phyloP scores from a whole-genome alignment of 345 rosid genomes.

The Gossypium bickii region DNA sequence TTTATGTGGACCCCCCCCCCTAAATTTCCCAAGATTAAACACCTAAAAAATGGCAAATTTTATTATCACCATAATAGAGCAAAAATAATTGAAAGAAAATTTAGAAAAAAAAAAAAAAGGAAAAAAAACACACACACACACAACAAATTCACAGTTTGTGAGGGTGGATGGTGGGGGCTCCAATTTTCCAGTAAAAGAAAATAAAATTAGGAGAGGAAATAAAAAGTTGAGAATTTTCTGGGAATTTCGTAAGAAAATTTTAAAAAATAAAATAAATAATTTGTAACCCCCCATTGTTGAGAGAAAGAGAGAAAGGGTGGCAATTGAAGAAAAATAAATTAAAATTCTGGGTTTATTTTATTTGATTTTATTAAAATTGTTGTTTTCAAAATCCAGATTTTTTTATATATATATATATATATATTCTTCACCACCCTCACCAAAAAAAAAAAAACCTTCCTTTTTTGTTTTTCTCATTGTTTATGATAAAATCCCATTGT shows the following conservation, averaged over 20 bases:
- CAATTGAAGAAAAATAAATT: conserved; percentile 35
- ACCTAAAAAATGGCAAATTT: conserved; percentile 13
- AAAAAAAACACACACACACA: neutral
- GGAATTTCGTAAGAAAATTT: conserved; percentile 10
- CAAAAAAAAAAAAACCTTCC: conserved; percentile 14
- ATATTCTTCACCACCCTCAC: conserved; percentile 18
- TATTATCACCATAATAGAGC: neutral
- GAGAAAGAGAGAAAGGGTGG: conserved; percentile 19
- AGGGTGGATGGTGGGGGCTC: conserved; percentile 29
- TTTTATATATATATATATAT: neutral
- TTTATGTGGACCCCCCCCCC: neutral
- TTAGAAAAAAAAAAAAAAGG: neutral
- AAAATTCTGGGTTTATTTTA: conserved; percentile 11
- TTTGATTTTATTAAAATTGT: neutral
- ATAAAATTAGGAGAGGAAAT: conserved; percentile 12
- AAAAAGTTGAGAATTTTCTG: neutral
- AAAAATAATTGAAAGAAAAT: neutral
- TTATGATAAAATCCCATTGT: neutral
- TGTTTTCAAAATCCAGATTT: neutral
- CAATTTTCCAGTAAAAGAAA: conserved; percentile 15
- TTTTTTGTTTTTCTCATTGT: neutral
- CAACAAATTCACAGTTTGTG: conserved; percentile 11
- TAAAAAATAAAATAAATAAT: neutral
- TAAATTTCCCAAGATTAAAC: neutral
- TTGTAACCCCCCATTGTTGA: neutral